Percentiles rank a stretch among this genome's conserved stretches.
These are phyloP conservation scores for Xeromyces bisporus DNA, from an alignment of 495 filamentous ascomycete genomes.

Conservation along the genomic window DNA sequence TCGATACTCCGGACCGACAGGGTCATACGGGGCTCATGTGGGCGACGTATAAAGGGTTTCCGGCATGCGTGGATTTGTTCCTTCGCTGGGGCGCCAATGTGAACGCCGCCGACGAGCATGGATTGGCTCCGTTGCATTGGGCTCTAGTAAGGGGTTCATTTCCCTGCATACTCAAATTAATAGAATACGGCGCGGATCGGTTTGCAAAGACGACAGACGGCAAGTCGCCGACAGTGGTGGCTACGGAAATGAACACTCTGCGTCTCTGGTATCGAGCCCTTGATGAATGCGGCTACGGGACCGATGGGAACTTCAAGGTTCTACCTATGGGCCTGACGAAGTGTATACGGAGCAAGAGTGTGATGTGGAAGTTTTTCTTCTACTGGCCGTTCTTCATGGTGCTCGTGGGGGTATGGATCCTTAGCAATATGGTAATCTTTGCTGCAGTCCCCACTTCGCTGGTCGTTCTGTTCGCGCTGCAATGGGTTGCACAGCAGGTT, in stretches of 20 bases:
- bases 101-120: constrained; percentile 74
- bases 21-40: constrained; percentile 94
- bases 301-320: constrained; percentile 51
- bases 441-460: constrained; percentile 54
- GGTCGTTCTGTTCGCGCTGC: constrained; percentile 49
- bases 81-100: constrained; percentile 91
- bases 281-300: constrained; percentile 66
- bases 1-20: constrained; percentile 74
- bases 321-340: constrained; percentile 33
- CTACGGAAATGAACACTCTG: constrained; percentile 74
- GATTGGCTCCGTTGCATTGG: constrained; percentile 91
- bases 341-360: constrained; percentile 53
- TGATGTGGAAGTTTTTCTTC: constrained; percentile 81
- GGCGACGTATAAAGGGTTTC: constrained; percentile 93
- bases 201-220: constrained; percentile 74
- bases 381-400: constrained; percentile 70
- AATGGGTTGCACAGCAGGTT: constrained; percentile 61
- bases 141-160: constrained; percentile 81
- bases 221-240: constrained; percentile 70
- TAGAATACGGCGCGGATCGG: constrained; percentile 88
- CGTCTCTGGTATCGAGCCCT: constrained; percentile 72
- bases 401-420: constrained; percentile 47
- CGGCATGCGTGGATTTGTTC: constrained; percentile 80
- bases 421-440: constrained; percentile 59
- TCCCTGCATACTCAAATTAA: constrained; percentile 70